A percentile compares a stretch with the other conserved stretches of the same genome.
These are phyloP conservation scores for Phallus indusiatus DNA, from an alignment of 768 basidiomycete genomes.

Conservation along the genomic window DNA sequence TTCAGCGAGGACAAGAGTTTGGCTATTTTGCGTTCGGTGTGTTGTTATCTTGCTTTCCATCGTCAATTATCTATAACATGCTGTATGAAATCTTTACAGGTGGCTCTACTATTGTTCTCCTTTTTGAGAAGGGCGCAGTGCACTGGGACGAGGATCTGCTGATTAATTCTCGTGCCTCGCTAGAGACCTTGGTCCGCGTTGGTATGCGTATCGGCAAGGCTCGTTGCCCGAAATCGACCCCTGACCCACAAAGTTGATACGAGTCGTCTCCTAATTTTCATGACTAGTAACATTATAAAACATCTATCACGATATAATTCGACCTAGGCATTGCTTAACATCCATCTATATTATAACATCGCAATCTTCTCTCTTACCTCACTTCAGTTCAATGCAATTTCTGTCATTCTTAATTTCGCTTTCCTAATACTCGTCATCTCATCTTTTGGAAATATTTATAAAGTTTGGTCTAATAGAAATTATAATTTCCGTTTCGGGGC, in stretches of 20 bases:
- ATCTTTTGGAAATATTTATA: no score
- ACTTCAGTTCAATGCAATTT: no score
- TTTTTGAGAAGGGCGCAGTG: slow-evolving; percentile 79
- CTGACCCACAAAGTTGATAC: not conserved
- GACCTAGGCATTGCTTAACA: no score
- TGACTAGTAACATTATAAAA: not conserved
- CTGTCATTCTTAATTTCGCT: no score
- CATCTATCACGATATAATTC: not conserved
- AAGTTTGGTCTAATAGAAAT: no score
- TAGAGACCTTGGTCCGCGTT: slow-evolving; percentile 84
- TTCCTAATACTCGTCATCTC: no score
- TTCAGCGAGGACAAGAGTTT: slow-evolving; percentile 82
- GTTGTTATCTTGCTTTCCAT: slow-evolving; percentile 15
- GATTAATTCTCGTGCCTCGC: slow-evolving; percentile 72
- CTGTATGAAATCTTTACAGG: slow-evolving; percentile 31
- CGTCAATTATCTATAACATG: not conserved
- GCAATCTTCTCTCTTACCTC: no score
- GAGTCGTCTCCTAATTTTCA: not conserved
- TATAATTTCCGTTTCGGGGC: no score
- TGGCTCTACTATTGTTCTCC: slow-evolving; percentile 83
- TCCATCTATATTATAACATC: no score
- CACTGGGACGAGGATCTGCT: slow-evolving; percentile 90
- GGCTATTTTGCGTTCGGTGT: slow-evolving; percentile 93
- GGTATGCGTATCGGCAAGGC: slow-evolving; percentile 71
- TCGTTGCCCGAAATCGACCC: not conserved